phyloP scores from a whole-genome alignment of 768 basidiomycete species.

The Mycena vitilis region DNA sequence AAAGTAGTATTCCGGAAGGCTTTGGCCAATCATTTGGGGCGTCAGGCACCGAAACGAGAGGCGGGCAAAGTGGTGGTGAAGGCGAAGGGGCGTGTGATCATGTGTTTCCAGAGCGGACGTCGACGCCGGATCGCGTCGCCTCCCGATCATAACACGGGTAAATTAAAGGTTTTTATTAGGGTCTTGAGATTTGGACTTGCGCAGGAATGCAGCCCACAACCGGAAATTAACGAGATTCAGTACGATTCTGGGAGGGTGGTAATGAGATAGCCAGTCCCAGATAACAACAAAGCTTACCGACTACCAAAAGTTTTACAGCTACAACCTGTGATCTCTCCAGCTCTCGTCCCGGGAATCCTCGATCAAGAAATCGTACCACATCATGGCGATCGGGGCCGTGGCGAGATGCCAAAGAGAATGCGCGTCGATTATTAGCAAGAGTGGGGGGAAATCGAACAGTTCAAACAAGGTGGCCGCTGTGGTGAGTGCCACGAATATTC shows the following conservation, averaged over 20 bases:
- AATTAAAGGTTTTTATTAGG: neutral
- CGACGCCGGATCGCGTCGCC: neutral
- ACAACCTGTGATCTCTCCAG: constrained; percentile 64
- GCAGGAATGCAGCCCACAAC: neutral
- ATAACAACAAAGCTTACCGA: neutral
- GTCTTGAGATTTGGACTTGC: neutral
- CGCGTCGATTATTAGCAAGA: constrained; percentile 82
- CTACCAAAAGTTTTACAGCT: constrained; percentile 14
- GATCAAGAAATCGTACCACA: constrained; percentile 90
- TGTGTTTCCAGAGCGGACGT: neutral
- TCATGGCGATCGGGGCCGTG: constrained; percentile 79
- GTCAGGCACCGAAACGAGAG: neutral
- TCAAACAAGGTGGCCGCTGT: constrained; percentile 84
- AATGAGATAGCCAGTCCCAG: neutral
- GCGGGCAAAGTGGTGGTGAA: neutral
- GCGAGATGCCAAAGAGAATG: constrained; percentile 94
- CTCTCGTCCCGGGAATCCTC: constrained; percentile 77
- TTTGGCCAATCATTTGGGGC: constrained; percentile 58
- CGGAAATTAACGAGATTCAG: too few species aligned
- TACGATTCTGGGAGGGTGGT: too few species aligned
- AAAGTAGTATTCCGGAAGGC: constrained; percentile 62
- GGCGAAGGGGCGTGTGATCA: neutral
- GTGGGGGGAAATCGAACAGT: constrained; percentile 91
- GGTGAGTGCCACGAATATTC: constrained; percentile 73
- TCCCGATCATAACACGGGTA: constrained; percentile 4